phyloP scores from a whole-genome alignment of 1,139 yeast species.

The Candida glucosophila region DNA sequence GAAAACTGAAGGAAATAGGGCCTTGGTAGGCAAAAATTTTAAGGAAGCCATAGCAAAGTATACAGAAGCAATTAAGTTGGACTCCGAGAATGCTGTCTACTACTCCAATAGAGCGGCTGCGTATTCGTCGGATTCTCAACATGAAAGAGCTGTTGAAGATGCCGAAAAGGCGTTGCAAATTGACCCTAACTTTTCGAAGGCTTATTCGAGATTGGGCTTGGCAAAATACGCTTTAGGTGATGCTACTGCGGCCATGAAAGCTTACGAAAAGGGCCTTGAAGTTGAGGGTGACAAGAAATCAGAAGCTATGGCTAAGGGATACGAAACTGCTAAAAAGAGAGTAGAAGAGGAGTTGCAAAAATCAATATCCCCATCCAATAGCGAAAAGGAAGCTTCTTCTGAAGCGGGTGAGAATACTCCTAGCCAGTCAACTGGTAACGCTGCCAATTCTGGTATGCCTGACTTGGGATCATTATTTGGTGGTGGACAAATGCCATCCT shows the following conservation, averaged over 20 bases:
- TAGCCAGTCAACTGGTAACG: slow-evolving; percentile 7
- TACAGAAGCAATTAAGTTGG: slow-evolving; percentile 69
- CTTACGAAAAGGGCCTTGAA: slow-evolving; percentile 80
- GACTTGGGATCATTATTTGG: slow-evolving; percentile 61
- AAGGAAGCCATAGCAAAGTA: slow-evolving; percentile 66
- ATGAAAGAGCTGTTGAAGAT: slow-evolving; percentile 72
- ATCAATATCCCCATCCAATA: slow-evolving; percentile 23
- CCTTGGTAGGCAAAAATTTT: slow-evolving; percentile 76
- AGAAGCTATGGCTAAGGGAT: slow-evolving; percentile 89
- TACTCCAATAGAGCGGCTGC: slow-evolving; percentile 97
- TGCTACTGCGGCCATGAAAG: slow-evolving; percentile 80
- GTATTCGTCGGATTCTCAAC: slow-evolving; percentile 67
- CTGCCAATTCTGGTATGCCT: slow-evolving; percentile 41
- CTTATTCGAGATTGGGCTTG: slow-evolving; percentile 90
- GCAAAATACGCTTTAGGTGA: slow-evolving; percentile 89
- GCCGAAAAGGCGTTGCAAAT: slow-evolving; percentile 73
- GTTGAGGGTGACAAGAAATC: slow-evolving; percentile 80
- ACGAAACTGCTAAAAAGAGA: slow-evolving; percentile 84
- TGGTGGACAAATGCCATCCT: slow-evolving; percentile 49
- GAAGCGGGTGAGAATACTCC: slow-evolving; percentile 9
- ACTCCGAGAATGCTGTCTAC: slow-evolving; percentile 72
- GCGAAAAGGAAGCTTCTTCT: slow-evolving; percentile 12
- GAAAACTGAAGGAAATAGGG: slow-evolving; percentile 83
- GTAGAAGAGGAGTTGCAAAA: slow-evolving; percentile 64
- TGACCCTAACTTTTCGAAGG: slow-evolving; percentile 80